Evolutionary conservation across 371 early-diverging fungal genomes (phyloP), one percentile per base, ranked within the genome.

Genomic region (Actinomucor elegans): DNA sequence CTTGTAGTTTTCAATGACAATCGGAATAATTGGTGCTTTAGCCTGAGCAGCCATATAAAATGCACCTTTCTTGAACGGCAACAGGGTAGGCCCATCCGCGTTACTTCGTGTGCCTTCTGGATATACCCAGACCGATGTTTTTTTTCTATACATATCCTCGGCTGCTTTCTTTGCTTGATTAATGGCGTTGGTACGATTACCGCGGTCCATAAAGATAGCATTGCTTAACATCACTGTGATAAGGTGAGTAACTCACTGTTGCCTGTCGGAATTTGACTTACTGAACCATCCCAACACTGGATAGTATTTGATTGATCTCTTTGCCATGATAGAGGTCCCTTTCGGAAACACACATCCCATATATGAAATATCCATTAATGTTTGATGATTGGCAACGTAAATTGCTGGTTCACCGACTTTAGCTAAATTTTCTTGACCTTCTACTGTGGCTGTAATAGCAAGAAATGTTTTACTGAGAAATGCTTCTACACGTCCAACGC

Each of bases 61-160:
- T 4, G 90, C 91, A 1, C 93, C 94, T 67, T 92, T 92, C 67
- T 97, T 97, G 77, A 97, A 97, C 2, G 93, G 94, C 48, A 97
- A 73, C 59, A 97, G 56, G 45, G 77, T 74, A 18, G 89, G 78
- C 40, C 80, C 81, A 24, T 74, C 69, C 20, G 81, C 79, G 57
- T 81, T 84, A 14, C 88, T 86, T 23, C 97, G 89, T 5, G 97
- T 97, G 40, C 97, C 98, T 71, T 97, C 98, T 14, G 97, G 94
- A 75, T 85, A 96, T 49, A 97, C 80, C 79, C 85, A 93, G 12
- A 96, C 88, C 21, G 87, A 84, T 21, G 80, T 78, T 79, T 91
- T 80, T 54, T 89, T 84, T 44, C 80, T 75, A 51, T 85, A 82
- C 65, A 97, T 85, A 51, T 79, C 79, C 0, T 78, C 67, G 12